Evolutionary conservation across 805 yeast genomes (phyloP).

Genomic region (Teunomyces lycoperdinae): DNA sequence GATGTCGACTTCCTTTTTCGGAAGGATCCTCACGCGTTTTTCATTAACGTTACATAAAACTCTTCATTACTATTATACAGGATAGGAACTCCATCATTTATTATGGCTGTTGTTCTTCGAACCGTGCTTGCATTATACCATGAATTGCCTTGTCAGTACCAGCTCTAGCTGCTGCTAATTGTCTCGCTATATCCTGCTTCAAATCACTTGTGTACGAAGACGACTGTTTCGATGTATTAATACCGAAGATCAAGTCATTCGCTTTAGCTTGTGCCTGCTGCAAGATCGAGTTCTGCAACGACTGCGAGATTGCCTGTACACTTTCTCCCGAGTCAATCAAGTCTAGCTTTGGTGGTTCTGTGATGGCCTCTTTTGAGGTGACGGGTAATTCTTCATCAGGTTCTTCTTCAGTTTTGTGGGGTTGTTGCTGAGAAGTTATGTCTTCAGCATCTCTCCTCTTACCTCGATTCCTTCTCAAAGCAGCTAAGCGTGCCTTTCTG

Average conservation of each 20-base stretch:
- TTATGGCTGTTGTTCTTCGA: conserved; percentile 1
- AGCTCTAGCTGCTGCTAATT: conserved; percentile 23
- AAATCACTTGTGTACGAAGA: conserved; percentile 29
- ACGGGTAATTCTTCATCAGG: background rate
- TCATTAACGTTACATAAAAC: background rate
- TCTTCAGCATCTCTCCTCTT: background rate
- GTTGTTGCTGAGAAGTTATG: background rate
- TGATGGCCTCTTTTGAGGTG: background rate
- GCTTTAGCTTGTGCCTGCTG: conserved; percentile 12
- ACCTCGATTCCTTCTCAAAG: conserved; percentile 5
- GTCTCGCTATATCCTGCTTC: conserved; percentile 24
- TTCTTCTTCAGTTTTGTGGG: background rate
- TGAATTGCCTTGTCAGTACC: conserved; percentile 21
- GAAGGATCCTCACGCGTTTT: conserved; percentile 10
- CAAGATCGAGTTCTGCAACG: conserved; percentile 21
- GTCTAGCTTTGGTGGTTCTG: background rate
- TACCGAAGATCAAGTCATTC: conserved; percentile 1
- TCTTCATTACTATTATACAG: background rate
- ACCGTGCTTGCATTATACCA: conserved; percentile 21
- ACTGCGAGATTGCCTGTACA: conserved; percentile 25
- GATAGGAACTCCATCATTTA: no score
- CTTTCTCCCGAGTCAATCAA: conserved; percentile 16
- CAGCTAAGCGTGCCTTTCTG: conserved; percentile 7
- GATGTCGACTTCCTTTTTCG: conserved; percentile 28
- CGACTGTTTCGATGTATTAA: background rate